Conservation (phyloP, 2,329 filamentous ascomycete species). For the Penicillium sp. region DNA sequence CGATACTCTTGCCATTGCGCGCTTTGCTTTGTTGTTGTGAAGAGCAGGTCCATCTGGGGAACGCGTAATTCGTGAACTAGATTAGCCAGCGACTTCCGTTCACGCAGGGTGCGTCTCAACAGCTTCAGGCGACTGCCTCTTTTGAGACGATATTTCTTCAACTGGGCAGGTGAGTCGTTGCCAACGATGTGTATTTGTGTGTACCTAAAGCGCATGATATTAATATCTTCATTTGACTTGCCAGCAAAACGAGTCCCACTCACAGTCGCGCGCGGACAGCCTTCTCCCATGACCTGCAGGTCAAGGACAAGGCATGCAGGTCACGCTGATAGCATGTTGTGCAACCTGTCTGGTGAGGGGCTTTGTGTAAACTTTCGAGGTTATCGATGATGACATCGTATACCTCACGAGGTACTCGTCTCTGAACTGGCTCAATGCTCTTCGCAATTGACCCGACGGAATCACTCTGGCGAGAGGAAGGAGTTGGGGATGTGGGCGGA, state of each 20-base stretch:
- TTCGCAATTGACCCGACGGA: slow-evolving; percentile 37
- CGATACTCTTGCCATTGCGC: slow-evolving; percentile 50
- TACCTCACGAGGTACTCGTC: slow-evolving; percentile 53
- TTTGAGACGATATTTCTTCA: slow-evolving; percentile 51
- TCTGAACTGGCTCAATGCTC: slow-evolving; percentile 38
- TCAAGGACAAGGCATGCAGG: slow-evolving; percentile 53
- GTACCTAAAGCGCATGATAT: slow-evolving; percentile 41
- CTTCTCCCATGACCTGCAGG: slow-evolving; percentile 57
- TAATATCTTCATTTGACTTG: neutral
- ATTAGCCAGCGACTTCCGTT: slow-evolving; percentile 51
- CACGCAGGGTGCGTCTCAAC: slow-evolving; percentile 55
- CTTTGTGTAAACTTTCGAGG: slow-evolving; percentile 48
- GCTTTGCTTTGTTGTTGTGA: slow-evolving; percentile 42
- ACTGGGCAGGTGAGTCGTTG: slow-evolving; percentile 46
- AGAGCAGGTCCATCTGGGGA: slow-evolving; percentile 47
- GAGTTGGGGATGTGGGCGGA: slow-evolving; percentile 37
- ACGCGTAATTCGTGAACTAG: slow-evolving; percentile 56
- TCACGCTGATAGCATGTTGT: slow-evolving; percentile 56
- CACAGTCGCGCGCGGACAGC: slow-evolving; percentile 53
- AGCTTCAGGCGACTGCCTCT: slow-evolving; percentile 53
- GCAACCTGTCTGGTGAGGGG: slow-evolving; percentile 45
- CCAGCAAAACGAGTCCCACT: slow-evolving; percentile 20
- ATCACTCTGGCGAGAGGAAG: slow-evolving; percentile 39
- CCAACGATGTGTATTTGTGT: slow-evolving; percentile 50
- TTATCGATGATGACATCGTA: slow-evolving; percentile 57